Base-by-base conservation (phyloP, 1,284 basidiomycete species). In the Anthracocystis walkeri region DNA sequence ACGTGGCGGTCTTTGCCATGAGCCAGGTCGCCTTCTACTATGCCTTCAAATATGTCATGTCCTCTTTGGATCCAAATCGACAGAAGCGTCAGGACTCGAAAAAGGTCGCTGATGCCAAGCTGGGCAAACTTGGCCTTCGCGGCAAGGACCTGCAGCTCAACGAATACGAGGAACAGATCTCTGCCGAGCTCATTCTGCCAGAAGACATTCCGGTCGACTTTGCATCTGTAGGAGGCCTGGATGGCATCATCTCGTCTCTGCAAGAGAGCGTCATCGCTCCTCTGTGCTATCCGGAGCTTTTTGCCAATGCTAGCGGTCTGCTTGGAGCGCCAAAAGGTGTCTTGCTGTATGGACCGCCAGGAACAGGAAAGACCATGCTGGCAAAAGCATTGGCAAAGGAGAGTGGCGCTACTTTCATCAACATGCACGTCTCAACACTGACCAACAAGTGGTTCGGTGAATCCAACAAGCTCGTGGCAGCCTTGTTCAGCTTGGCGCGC, bases 191-290 rank as follows among this genome's bases (percentile, higher is more conserved):
- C 58, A 87, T 88, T 68, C 85, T 88, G 12, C 86, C 88, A 18
- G 80, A 85, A n/a, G 86, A 87, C 51, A 88, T 88, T 58, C 86
- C 85, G 35, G 87, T 87, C 29, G 87, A 87, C 33, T 88, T 88
- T 58, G 86, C 87, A 53, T 90, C 84, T 87, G 92, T 99, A 65
- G 97, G 96, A n/a, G 97, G 97, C 7, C 89, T 99, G 27, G 97
- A 99, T 56, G 88, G 91, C 40, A 97, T 98, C 81, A 92, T 99
- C 71, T 89, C 91, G 23, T 93, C 92, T 35, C 89, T 99, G 58
- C 91, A 94, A 61, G 96, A 99, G 88, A 94, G 94, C 66, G 92
- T 99, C 71, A 98, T 99, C 82, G 97, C 94, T 83, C 97, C 96
- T 2, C 89, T 99, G 46, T 91, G 93, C 69, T 97, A 93, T 81